Percentiles rank a stretch among this genome's conserved stretches.
phyloP scores from a whole-genome alignment of 1,284 basidiomycete genomes.

The Rhodotorula sp. region DNA sequence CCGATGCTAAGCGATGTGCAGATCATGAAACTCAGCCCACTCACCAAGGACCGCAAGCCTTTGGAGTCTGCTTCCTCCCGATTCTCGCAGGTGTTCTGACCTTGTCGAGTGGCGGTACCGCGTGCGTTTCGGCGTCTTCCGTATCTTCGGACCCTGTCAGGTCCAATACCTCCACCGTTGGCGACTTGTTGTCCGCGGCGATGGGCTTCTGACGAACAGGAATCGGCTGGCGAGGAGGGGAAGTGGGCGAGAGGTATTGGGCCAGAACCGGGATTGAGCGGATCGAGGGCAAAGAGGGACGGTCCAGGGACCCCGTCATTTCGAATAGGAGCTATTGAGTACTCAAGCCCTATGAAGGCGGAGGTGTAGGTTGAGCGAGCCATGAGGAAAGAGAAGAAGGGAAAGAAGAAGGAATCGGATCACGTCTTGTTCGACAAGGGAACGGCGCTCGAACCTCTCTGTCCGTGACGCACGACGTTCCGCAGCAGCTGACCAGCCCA shows the following conservation, averaged over 20 bases:
- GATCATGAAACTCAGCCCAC: background rate
- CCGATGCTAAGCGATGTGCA: background rate
- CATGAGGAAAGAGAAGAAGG: conserved; percentile 6
- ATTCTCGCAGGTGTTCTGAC: too few species aligned
- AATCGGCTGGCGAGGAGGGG: background rate
- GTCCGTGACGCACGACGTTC: background rate
- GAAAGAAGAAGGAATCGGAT: background rate
- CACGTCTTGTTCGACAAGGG: background rate
- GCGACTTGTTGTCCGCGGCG: background rate
- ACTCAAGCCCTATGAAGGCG: background rate
- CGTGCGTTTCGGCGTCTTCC: background rate
- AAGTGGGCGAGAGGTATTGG: background rate
- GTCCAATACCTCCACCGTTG: background rate
- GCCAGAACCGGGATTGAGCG: conserved; percentile 14
- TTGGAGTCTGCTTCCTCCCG: conserved; percentile 1
- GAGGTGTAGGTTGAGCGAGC: background rate
- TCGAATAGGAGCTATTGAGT: background rate
- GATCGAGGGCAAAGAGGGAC: conserved; percentile 7
- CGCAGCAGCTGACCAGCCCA: background rate
- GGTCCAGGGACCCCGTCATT: background rate
- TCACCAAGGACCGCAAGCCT: conserved; percentile 24
- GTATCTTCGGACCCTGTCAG: background rate
- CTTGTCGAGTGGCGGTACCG: background rate
- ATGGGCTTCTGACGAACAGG: background rate
- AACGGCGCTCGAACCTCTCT: background rate